Evolutionary conservation across 306 rosid species (phyloP).

Genomic region (Castanopsis chinensis): DNA sequence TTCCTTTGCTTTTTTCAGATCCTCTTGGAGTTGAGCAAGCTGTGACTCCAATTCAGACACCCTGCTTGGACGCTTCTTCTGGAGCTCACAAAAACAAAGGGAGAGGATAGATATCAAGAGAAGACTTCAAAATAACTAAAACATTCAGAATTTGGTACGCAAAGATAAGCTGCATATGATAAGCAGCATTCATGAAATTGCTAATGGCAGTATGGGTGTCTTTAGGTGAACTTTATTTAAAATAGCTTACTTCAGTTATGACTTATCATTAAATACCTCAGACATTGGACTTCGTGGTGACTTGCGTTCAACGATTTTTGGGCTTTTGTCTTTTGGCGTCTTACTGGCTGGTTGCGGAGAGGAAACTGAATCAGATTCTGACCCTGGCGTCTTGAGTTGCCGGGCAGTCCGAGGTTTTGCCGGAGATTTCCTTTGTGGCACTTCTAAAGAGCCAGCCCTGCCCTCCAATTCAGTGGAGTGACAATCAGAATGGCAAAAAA

Average conservation of each 20-base stretch:
- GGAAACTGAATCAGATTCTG: slow-evolving; percentile 40
- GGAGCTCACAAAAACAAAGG: slow-evolving; percentile 23
- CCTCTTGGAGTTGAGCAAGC: slow-evolving; percentile 70
- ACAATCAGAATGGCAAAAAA: slow-evolving; percentile 13
- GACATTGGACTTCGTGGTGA: slow-evolving; percentile 57
- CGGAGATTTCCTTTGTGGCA: slow-evolving; percentile 63
- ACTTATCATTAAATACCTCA: slow-evolving; percentile 46
- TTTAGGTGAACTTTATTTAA: background rate
- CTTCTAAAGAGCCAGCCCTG: slow-evolving; percentile 60
- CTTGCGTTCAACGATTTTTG: slow-evolving; percentile 54
- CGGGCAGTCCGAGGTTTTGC: slow-evolving; percentile 52
- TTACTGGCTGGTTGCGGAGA: slow-evolving; percentile 44
- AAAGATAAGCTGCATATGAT: background rate
- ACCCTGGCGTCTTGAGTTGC: slow-evolving; percentile 43
- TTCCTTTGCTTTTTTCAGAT: slow-evolving; percentile 64
- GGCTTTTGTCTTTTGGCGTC: slow-evolving; percentile 62
- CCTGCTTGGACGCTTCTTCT: slow-evolving; percentile 62
- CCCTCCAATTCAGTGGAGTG: slow-evolving; percentile 22
- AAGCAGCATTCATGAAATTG: background rate
- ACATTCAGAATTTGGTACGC: background rate
- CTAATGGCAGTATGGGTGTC: background rate
- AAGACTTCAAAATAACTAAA: background rate
- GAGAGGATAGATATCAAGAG: background rate
- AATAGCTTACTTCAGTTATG: background rate
- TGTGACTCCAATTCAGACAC: slow-evolving; percentile 66